Evolutionary conservation across 1,284 basidiomycete genomes (phyloP).

Genomic region (Takashimella koratensis): DNA sequence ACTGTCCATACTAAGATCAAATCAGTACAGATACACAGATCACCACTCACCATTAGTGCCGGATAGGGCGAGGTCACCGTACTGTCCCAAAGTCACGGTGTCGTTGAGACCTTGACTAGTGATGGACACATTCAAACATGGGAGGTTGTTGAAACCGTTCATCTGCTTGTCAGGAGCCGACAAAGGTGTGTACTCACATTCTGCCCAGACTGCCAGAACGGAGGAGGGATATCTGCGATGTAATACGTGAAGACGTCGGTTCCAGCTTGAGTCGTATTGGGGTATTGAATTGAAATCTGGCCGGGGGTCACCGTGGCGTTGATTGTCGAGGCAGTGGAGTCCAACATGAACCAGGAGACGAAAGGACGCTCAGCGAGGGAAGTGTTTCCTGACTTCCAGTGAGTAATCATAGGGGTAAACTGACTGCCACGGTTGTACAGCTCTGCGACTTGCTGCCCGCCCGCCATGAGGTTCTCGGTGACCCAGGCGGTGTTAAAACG

Average conservation of each 20-base stretch:
- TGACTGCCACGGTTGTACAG: conserved; percentile 5
- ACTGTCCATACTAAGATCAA: conserved; percentile 9
- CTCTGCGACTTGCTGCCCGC: conserved; percentile 15
- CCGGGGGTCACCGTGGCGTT: conserved; percentile 16
- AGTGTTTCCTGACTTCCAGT: conserved; percentile 19
- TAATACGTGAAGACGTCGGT: conserved; percentile 12
- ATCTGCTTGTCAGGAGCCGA: conserved; percentile 2
- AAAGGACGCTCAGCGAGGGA: conserved; percentile 7
- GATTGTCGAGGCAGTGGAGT: conserved; percentile 6
- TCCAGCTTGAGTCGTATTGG: conserved; percentile 14
- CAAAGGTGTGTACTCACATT: conserved; percentile 8
- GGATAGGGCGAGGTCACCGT: conserved; percentile 12
- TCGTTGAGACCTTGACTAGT: conserved; percentile 12
- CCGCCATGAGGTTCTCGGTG: conserved; percentile 15
- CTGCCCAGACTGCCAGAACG: conserved; percentile 9
- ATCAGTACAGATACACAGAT: neutral
- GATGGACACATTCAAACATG: conserved; percentile 13
- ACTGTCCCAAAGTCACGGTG: conserved; percentile 9
- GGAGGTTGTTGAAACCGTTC: conserved; percentile 14
- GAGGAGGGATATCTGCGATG: conserved; percentile 16
- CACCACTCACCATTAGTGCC: conserved; percentile 14
- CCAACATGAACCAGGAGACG: conserved; percentile 17
- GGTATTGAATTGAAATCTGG: conserved; percentile 14
- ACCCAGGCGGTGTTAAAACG: conserved; percentile 16
- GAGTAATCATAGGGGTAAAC: conserved; percentile 17